Base-by-base conservation (phyloP, 257 asterid genomes). In the Nyctanthes arbortristis region DNA sequence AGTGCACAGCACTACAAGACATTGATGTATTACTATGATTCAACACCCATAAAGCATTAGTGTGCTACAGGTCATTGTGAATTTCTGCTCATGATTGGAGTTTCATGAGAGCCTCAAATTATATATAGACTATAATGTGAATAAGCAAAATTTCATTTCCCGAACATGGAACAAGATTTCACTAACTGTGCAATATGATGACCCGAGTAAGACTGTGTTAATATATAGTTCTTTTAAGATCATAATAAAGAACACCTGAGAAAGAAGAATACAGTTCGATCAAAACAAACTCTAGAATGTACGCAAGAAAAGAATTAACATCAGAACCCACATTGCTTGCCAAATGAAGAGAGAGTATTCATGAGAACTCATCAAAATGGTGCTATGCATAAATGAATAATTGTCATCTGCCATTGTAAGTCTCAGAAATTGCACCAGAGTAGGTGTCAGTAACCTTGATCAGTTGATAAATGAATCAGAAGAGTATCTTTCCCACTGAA, bases 391-490 rank as follows among this genome's bases (percentile, higher is more conserved):
- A 1, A 45, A 45, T 5, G 55, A 6, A 45, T n/a, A 45, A 16
- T 14, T 10, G 10, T 22, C 31, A 3, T 52, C 30, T 7, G 59
- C 24, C 59, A 13, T 24, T 24, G 30, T 9, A 49, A 49, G 9
- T 36, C 29, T 14, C 20, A 34, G 49, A 71, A 22, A n/a, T 7
- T 30, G 56, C 3, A 63, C 68, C 7, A 5, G 32, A 31, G 67
- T 49, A 55, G 24, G 3, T 3, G 4, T 18, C 34, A 39, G 59
- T 67, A 78, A 93, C 99, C 99, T 87, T 93, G 99, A 80, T 93
- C 99, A 67, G 96, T 91, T 16, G 99, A 91, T 80, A 93, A 80
- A 79, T 93, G 97, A 73, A 93, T 86, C 65, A 93, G 80, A 76
- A 93, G 83, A 36, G 81, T 68, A 52, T 52, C 54, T 43, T 69